A percentile compares a stretch with the other conserved stretches of the same genome.
These are phyloP conservation scores for Hordeum pubiflorum DNA, from an alignment of 202 grass and related monocot species.

Conservation along the genomic window DNA sequence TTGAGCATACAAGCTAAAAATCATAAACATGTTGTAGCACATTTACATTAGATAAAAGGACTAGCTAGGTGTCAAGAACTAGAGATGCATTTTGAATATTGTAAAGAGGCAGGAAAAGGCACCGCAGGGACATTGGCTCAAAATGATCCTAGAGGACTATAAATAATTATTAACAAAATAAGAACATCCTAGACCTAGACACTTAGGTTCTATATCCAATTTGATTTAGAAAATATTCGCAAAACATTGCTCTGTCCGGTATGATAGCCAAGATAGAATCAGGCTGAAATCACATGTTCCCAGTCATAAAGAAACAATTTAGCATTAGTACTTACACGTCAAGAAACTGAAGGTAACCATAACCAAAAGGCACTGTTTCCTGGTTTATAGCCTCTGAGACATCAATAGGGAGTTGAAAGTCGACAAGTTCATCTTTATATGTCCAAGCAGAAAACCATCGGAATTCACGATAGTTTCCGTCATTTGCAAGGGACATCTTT, in stretches of 20 bases:
- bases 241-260: not conserved
- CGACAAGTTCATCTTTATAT: slow-evolving; percentile 65
- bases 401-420: slow-evolving; percentile 64
- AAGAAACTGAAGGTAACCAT: slow-evolving; percentile 77
- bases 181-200: not conserved
- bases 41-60: not conserved
- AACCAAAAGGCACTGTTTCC: slow-evolving; percentile 75
- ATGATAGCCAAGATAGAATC: not conserved
- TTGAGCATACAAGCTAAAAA: not conserved
- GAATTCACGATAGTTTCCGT: slow-evolving; percentile 92
- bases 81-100: not conserved
- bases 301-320: slow-evolving; percentile 14
- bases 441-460: slow-evolving; percentile 96
- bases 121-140: not conserved
- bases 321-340: slow-evolving; percentile 64
- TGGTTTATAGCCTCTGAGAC: slow-evolving; percentile 67
- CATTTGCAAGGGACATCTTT: slow-evolving; percentile 89
- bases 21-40: not conserved
- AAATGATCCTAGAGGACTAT: not conserved
- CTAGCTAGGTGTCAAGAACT: not conserved
- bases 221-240: not conserved
- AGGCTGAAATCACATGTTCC: slow-evolving; percentile 5
- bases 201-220: not conserved
- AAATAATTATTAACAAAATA: not conserved
- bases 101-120: not conserved